Evolutionary conservation across 495 filamentous ascomycete species (phyloP), one percentile per base, ranked within the genome.

Genomic region (Neurospora tetraspora): DNA sequence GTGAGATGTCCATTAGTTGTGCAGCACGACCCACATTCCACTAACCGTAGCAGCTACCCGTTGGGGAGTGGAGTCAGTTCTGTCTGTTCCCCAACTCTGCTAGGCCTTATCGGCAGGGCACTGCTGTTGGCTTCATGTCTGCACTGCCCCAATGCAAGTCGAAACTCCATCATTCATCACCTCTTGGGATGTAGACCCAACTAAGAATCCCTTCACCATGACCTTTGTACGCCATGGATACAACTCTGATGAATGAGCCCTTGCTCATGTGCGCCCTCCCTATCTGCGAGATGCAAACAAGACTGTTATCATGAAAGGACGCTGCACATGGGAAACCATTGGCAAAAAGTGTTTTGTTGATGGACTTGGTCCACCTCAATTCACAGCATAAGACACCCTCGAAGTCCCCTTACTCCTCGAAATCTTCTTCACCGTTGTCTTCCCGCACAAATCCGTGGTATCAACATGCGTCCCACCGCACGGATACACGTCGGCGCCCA

Each of bases 381-480:
- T 43, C 47, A 89, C 81, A 38, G 79, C 74, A 77, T 89, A 90
- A 71, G 83, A 85, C 45, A 90, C 85, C 75, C 84, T 82, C 47
- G 84, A 87, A 23, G 75, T 82, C 6, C 89, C 89, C 80, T 88
- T 88, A 7, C 78, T 79, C 79, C 89, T 84, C 73, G 82, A 83
- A 59, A 91, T 86, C 82, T 89, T 90, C 84, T 83, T 88, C 42
- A 91, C 88, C 38, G 79, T 83, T 39, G 85, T 85, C 78, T 82
- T 65, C 16, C 88, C 89, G 72, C 85, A 86, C 59, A 81, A 69
- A 73, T 84, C 80, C 53, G 86, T 88, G 23, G 78, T 85, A 36
- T 83, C 79, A 18, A 91, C 87, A 80, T 91, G 89, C 45, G 89
- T 91, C 0, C 89, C 89, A 5, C 89, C 89, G 74, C 89, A 91